Conservation (phyloP, 495 filamentous ascomycete genomes). For the Xylaria sp. region DNA sequence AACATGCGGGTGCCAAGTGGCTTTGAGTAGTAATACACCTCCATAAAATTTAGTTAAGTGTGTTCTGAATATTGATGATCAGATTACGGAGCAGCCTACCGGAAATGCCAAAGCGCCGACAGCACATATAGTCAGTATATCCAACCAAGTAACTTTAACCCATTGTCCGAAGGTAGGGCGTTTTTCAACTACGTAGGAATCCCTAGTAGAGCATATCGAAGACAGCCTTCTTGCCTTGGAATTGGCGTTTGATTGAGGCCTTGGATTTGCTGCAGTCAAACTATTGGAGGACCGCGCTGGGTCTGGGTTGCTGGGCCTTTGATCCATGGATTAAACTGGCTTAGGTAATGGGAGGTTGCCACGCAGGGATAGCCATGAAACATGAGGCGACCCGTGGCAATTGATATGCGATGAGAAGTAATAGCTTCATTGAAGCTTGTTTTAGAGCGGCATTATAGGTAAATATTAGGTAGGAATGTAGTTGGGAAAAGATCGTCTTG, state of each 20-base stretch:
- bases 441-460: background rate
- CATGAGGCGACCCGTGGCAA: background rate
- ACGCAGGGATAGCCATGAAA: background rate
- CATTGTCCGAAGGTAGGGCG: constrained; percentile 53
- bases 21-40: constrained; percentile 17
- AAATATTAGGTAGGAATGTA: constrained; percentile 1
- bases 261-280: background rate
- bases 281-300: background rate
- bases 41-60: constrained; percentile 3
- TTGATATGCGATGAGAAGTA: constrained; percentile 12
- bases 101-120: constrained; percentile 54
- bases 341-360: background rate
- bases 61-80: background rate
- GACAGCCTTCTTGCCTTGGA: background rate
- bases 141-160: constrained; percentile 53
- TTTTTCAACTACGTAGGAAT: constrained; percentile 40
- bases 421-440: background rate
- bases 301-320: background rate
- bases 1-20: constrained; percentile 21
- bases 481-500: background rate
- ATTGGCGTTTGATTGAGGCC: background rate
- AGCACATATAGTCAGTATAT: constrained; percentile 54
- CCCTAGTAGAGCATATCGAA: constrained; percentile 17
- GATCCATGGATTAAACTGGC: constrained; percentile 5
- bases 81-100: constrained; percentile 35